Evolutionary conservation across 2,329 filamentous ascomycete species (phyloP).

Genomic region (Cercospora janseana): DNA sequence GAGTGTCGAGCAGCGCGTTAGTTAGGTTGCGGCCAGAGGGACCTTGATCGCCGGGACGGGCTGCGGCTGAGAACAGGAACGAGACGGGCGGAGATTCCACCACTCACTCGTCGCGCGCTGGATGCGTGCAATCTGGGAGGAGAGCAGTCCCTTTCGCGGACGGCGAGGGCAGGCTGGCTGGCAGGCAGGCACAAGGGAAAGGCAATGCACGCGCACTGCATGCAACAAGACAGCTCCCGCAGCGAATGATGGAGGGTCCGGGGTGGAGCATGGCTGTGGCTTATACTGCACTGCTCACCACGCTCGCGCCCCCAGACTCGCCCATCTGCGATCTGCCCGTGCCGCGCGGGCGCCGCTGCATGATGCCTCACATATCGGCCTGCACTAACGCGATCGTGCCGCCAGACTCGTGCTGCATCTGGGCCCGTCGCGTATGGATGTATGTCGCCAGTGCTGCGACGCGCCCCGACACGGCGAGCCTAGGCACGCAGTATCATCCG

Average conservation of each 20-base stretch:
- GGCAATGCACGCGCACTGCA: constrained; percentile 21
- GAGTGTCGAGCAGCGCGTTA: not conserved
- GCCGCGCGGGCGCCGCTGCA: constrained; percentile 23
- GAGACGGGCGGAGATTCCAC: not conserved
- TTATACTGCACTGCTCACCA: constrained; percentile 16
- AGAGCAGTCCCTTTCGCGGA: constrained; percentile 10
- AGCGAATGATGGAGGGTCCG: constrained; percentile 17
- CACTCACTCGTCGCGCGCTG: not conserved
- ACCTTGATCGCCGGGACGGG: constrained; percentile 3
- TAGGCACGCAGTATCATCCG: too few species aligned
- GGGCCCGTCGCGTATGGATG: not conserved
- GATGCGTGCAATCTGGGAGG: constrained; percentile 5
- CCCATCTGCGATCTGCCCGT: constrained; percentile 21
- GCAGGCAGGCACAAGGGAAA: too few species aligned
- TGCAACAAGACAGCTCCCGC: constrained; percentile 17
- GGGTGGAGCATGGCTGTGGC: constrained; percentile 19
- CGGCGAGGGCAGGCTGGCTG: constrained; percentile 7
- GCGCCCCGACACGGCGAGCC: constrained; percentile 19
- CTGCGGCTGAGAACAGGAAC: constrained; percentile 5
- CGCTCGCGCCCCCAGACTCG: constrained; percentile 13
- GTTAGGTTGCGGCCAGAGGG: not conserved
- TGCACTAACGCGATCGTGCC: constrained; percentile 22
- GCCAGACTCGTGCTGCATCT: too few species aligned
- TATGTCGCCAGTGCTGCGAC: constrained; percentile 10
- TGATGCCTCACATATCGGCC: constrained; percentile 27